These are phyloP conservation scores for Colletotrichum sp. DNA, from an alignment of 2,329 filamentous ascomycete genomes.

Conservation along the genomic window DNA sequence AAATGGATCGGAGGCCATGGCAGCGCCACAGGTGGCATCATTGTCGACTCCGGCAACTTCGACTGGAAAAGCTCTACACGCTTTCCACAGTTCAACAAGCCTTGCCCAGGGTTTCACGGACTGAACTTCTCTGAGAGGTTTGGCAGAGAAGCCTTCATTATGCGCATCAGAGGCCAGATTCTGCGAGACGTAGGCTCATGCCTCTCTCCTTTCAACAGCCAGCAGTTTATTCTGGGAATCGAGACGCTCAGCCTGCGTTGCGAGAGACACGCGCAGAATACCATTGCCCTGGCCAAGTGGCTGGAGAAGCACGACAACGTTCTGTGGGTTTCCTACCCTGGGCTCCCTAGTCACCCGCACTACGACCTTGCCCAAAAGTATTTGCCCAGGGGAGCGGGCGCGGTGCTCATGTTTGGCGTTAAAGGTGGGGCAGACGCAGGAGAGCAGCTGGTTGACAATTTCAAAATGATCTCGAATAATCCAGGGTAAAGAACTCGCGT, in stretches of 20 bases:
- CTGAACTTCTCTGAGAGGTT: neutral
- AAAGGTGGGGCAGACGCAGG: neutral
- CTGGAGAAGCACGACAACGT: neutral
- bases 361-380: neutral
- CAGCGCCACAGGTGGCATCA: slow-evolving; percentile 72
- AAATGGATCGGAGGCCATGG: slow-evolving; percentile 80
- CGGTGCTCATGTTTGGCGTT: neutral
- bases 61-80: neutral
- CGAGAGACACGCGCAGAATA: neutral
- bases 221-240: neutral
- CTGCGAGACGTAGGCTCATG: neutral
- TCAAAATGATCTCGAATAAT: neutral
- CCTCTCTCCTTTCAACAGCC: neutral
- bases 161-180: neutral
- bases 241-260: neutral
- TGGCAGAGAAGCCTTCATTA: neutral
- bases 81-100: neutral
- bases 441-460: neutral
- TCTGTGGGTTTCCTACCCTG: neutral
- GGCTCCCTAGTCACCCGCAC: neutral
- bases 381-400: neutral
- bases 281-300: neutral
- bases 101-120: neutral
- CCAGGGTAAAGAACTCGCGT: neutral
- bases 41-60: slow-evolving; percentile 60